phyloP scores from a whole-genome alignment of 352 stramenopile species.

The Pythium apleroticum region DNA sequence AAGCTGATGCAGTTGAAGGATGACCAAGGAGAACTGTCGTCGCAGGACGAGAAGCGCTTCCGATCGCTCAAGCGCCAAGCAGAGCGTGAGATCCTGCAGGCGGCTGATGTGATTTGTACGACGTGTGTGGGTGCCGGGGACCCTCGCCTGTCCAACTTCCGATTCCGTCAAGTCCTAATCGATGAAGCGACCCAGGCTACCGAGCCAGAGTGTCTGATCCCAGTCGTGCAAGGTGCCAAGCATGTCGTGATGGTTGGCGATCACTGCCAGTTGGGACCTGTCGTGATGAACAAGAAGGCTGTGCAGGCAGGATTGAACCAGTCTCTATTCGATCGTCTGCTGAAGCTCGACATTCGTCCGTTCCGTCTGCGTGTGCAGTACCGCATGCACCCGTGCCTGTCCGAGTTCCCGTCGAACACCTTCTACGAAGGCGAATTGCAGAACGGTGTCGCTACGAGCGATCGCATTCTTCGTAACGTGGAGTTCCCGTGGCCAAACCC shows the following conservation, averaged over 20 bases:
- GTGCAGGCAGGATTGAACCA: slow-evolving; percentile 96
- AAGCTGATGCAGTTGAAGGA: slow-evolving; percentile 95
- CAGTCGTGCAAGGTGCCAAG: slow-evolving; percentile 98
- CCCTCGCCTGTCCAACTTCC: slow-evolving; percentile 96
- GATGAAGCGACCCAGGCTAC: slow-evolving; percentile 99
- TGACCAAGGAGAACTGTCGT: slow-evolving; percentile 93
- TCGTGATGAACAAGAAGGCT: slow-evolving; percentile 99
- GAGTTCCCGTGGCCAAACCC: slow-evolving; percentile 98
- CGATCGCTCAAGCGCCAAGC: slow-evolving; percentile 90
- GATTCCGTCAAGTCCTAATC: slow-evolving; percentile 99
- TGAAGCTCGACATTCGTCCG: slow-evolving; percentile 94
- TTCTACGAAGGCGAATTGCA: slow-evolving; percentile 99
- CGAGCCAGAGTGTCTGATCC: slow-evolving; percentile 98
- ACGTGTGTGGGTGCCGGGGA: slow-evolving; percentile 98
- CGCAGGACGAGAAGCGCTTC: slow-evolving; percentile 97
- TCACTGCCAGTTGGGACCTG: slow-evolving; percentile 97
- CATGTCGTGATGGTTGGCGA: slow-evolving; percentile 99
- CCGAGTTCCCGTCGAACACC: slow-evolving; percentile 98
- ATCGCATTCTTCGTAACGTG: slow-evolving; percentile 86
- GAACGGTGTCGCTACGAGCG: slow-evolving; percentile 96
- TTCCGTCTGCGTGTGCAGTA: slow-evolving; percentile 99
- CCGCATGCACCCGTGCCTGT: slow-evolving; percentile 98
- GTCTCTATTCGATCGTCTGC: slow-evolving; percentile 97
- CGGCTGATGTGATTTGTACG: slow-evolving; percentile 99
- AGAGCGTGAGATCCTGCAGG: slow-evolving; percentile 97